Evolutionary conservation across 2,329 filamentous ascomycete genomes (phyloP).

Genomic region (Rutstroemia sp.): DNA sequence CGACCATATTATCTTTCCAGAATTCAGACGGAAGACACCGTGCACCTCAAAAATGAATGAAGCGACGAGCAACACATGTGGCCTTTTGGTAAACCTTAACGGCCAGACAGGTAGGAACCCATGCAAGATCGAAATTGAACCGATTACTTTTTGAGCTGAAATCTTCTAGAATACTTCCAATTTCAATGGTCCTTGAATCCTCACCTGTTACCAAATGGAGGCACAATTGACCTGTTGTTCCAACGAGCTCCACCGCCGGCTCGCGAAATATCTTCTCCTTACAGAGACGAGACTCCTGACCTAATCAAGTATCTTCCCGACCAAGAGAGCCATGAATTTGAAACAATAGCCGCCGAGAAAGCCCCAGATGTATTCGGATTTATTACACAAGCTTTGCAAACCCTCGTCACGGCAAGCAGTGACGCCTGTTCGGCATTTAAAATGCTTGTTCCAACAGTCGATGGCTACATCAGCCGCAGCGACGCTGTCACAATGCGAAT

Average conservation of each 20-base stretch:
- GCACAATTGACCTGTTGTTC: neutral
- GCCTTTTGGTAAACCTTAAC: neutral
- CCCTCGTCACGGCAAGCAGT: neutral
- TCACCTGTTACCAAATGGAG: neutral
- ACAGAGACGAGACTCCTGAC: neutral
- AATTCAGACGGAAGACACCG: neutral
- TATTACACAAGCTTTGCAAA: neutral
- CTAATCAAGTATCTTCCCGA: neutral
- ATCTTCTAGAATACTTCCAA: neutral
- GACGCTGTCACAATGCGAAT: neutral
- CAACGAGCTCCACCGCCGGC: neutral
- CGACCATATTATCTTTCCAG: too few species aligned
- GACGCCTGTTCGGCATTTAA: neutral
- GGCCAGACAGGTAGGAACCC: neutral
- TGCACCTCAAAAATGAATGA: neutral
- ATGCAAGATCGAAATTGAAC: too few species aligned
- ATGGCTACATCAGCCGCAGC: neutral
- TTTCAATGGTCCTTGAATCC: neutral
- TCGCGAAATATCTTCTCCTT: neutral
- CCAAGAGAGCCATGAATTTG: neutral
- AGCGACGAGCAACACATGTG: neutral
- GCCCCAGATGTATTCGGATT: neutral
- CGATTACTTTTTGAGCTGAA: neutral
- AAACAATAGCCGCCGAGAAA: neutral
- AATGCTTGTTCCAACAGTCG: neutral